Conservation (phyloP, 176 grass and related monocot species). For the Musa troglodytarum region DNA sequence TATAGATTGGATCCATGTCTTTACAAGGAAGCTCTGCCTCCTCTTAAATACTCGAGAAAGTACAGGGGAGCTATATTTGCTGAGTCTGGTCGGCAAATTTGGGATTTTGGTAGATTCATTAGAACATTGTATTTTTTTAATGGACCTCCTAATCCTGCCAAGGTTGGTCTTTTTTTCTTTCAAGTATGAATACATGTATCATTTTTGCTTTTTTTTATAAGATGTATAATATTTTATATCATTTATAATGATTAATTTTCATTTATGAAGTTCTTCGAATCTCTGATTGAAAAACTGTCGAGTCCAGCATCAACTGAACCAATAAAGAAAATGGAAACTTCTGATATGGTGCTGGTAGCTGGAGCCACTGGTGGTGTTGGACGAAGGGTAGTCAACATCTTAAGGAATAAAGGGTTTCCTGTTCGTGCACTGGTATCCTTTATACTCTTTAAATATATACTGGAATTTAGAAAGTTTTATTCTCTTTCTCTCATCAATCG, state of each 20-base stretch:
- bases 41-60: slow-evolving; percentile 14
- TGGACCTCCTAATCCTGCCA: slow-evolving; percentile 81
- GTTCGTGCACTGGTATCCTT: slow-evolving; percentile 68
- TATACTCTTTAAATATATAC: not conserved
- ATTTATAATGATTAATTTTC: not conserved
- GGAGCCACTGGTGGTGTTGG: slow-evolving; percentile 91
- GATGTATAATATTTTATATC: slow-evolving; percentile 2
- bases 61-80: slow-evolving; percentile 41
- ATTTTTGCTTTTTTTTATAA: not conserved
- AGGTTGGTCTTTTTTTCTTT: slow-evolving; percentile 31
- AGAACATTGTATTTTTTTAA: slow-evolving; percentile 91
- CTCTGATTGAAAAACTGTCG: slow-evolving; percentile 61
- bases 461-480: not conserved
- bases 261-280: slow-evolving; percentile 51
- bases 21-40: not conserved
- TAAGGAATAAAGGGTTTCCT: slow-evolving; percentile 61
- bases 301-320: slow-evolving; percentile 35
- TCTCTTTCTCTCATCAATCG: not conserved
- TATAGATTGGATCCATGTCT: slow-evolving; percentile 28
- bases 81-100: slow-evolving; percentile 48
- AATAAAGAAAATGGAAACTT: slow-evolving; percentile 48
- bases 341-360: slow-evolving; percentile 56
- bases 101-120: slow-evolving; percentile 85
- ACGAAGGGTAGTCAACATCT: slow-evolving; percentile 57
- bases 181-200: not conserved